Evolutionary conservation across 192 early-diverging fungal genomes (phyloP).

Genomic region (Mortierella hygrophila): DNA sequence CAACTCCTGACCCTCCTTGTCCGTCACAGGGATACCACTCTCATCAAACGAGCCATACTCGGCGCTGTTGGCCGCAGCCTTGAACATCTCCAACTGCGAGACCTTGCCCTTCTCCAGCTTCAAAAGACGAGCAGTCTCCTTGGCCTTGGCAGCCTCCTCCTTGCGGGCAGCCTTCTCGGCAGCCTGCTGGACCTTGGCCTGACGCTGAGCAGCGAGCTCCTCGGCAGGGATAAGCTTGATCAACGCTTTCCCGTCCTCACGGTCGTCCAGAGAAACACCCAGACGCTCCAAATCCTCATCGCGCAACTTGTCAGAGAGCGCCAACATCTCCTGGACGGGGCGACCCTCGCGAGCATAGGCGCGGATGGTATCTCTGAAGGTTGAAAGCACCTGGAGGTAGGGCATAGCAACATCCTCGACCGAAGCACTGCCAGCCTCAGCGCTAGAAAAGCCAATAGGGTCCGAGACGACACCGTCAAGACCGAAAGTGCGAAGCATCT

Average conservation of each 20-base stretch:
- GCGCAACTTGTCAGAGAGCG: constrained; percentile 88
- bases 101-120: constrained; percentile 83
- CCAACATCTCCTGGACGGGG: constrained; percentile 69
- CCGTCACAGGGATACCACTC: constrained; percentile 87
- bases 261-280: constrained; percentile 94
- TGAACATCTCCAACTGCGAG: constrained; percentile 88
- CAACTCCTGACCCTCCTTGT: constrained; percentile 85
- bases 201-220: constrained; percentile 74
- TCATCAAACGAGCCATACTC: constrained; percentile 55
- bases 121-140: constrained; percentile 75
- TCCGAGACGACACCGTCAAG: constrained; percentile 69
- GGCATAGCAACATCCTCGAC: constrained; percentile 72
- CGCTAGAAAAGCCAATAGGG: constrained; percentile 77
- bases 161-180: constrained; percentile 74
- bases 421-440: constrained; percentile 42
- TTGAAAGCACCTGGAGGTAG: constrained; percentile 82
- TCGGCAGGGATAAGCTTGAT: constrained; percentile 90
- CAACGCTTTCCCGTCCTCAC: constrained; percentile 93
- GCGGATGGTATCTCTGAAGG: constrained; percentile 92
- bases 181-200: constrained; percentile 73
- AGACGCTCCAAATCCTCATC: constrained; percentile 89
- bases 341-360: constrained; percentile 74
- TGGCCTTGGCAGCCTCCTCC: constrained; percentile 68
- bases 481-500: constrained; percentile 88
- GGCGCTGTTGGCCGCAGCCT: constrained; percentile 46